Evolutionary conservation across 2,329 filamentous ascomycete species (phyloP), one percentile per base, ranked within the genome.

Genomic region (Pestalotiopsis sp.): DNA sequence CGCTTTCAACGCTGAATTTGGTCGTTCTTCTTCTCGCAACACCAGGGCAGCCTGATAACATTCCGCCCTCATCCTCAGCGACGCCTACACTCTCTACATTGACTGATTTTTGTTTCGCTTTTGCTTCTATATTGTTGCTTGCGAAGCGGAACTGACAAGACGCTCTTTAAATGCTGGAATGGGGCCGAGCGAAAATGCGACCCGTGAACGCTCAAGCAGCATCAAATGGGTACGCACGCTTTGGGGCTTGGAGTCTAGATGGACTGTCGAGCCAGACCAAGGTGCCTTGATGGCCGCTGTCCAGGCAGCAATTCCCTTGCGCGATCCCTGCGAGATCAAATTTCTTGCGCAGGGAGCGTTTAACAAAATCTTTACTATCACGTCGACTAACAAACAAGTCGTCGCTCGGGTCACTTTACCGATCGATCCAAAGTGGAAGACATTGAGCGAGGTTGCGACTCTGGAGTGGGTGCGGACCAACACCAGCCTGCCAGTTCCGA

Each of bases 391-490:
- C 13, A 13, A 66, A 4, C 27, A 62, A 3, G 14, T 72, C 2
- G 27, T 83, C 4, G 76, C 83, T 69, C 76, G 80, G 17, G 74
- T 82, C 13, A 72, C 78, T 4, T 74, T 82, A 7, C 80, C 80
- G 1, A 75, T 82, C 0, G 72, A 81, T 27, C 80, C 80, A 1
- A 52, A 66, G 2, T 69, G 74, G 71, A 83, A 83, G 69, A 81
- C 76, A 0, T 72, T 72, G 2, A 80, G 78, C 67, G 81, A 83
- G 66, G 81, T 81, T 1, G 78, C 78, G 0, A 83, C 81, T 2
- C 72, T 83, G 13, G 67, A 70, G 0, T 82, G 75, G 72, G 68
- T 83, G 14, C 68, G 70, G 4, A 66, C 72, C 4, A 71, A 74
- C 49, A 80, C 80, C 0, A 64, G 67, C 1, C 73, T 82, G 1